phyloP scores from a whole-genome alignment of 345 rosid species.

The Jatropha curcas region DNA sequence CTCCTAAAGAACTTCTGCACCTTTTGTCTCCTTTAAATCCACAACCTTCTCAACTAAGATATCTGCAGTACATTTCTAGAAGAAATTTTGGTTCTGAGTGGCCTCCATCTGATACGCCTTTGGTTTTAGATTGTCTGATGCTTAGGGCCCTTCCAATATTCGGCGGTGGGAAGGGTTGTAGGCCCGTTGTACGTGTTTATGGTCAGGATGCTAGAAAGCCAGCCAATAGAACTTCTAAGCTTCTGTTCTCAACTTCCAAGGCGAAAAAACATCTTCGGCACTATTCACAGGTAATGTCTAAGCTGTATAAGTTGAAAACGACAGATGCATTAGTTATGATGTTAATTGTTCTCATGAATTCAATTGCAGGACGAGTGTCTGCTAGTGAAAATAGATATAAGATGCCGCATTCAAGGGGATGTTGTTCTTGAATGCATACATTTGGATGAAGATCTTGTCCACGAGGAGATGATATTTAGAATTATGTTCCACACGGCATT shows the following conservation, averaged over 20 bases:
- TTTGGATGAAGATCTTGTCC: conserved; percentile 65
- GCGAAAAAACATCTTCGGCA: conserved; percentile 59
- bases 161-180: conserved; percentile 74
- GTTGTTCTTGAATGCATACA: conserved; percentile 93
- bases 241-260: conserved; percentile 72
- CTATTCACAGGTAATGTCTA: conserved; percentile 59
- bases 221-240: conserved; percentile 80
- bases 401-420: conserved; percentile 89
- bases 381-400: conserved; percentile 76
- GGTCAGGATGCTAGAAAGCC: conserved; percentile 82
- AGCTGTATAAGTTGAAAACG: conserved; percentile 22
- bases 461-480: conserved; percentile 81
- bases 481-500: conserved; percentile 92
- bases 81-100: conserved; percentile 83
- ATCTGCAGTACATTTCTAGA: conserved; percentile 95
- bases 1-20: conserved; percentile 90
- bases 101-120: conserved; percentile 94
- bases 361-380: conserved; percentile 75
- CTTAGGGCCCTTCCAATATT: conserved; percentile 75
- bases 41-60: conserved; percentile 92
- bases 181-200: conserved; percentile 81
- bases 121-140: conserved; percentile 82
- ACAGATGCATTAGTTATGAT: conserved; percentile 8
- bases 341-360: conserved; percentile 29
- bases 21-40: conserved; percentile 81